Base-by-base conservation (phyloP, 306 rosid species). In the Cucurbita argyrosperma region DNA sequence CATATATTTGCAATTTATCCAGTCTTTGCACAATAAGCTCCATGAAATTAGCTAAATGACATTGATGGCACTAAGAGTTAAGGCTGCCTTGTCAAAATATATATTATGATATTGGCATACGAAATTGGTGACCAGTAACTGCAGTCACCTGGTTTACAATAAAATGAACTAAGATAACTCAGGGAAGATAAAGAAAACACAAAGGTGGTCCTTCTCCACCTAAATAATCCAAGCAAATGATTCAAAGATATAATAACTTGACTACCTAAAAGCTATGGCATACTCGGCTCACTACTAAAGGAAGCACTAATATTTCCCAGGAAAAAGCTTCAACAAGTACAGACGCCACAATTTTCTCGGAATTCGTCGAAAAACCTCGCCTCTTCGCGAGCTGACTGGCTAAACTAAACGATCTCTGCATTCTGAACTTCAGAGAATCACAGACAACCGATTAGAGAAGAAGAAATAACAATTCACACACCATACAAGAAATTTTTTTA, bases 261-360 rank as follows among this genome's bases (percentile, higher is more conserved):
- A 67, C 39, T 10, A 45, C 72, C 72, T 6, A 67, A 12, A 67
- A 67, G 11, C 26, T 66, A 18, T 53, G 43, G 8, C 45, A 42
- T 19, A 26, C 45, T 43, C 2, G 37, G 18, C 53, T 42, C n/a
- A 19, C 53, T 68, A 47, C 19, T 46, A 6, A 47, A 18, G 43
- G 6, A 68, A 46, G 1, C 11, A 7, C 55, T 42, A 23, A 67
- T 39, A 23, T 40, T 45, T 37, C 23, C 23, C 56, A 68, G 12
- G 43, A 69, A 13, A 49, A 49, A 26, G 45, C 74, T 69, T 67
- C 56, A 68, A 11, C n/a, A 45, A 94, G 90, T 43, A 94, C 96
- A 52, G 97, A 88, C 2, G 96, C 99, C 16, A 94, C 84, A 23
- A 94, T 75, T 68, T 88, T 88, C 55, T 89, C 92, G 60, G 95